Evolutionary conservation across 2,329 filamentous ascomycete species (phyloP).

Genomic region (Emergomyces pasteurianus): DNA sequence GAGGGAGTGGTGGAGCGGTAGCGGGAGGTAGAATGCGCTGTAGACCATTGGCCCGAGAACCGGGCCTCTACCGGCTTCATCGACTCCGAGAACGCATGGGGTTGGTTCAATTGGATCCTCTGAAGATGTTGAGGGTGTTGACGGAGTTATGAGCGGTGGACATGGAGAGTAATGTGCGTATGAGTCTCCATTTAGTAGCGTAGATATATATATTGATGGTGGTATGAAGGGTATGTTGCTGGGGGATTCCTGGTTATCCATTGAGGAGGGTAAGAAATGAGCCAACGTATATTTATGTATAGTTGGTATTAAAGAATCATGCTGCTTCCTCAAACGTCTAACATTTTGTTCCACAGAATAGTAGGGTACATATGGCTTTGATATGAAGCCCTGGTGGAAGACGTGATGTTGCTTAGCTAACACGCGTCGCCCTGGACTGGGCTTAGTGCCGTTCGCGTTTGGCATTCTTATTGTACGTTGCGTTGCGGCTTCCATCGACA

Average conservation of each 20-base stretch:
- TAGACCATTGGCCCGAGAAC: conserved; percentile 72
- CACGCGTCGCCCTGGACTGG: conserved; percentile 4
- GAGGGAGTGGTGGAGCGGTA: conserved; percentile 55
- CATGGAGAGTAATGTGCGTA: conserved; percentile 62
- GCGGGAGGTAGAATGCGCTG: conserved; percentile 57
- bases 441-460: conserved; percentile 6
- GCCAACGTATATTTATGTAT: neutral
- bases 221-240: conserved; percentile 44
- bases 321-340: neutral
- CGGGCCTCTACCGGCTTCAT: conserved; percentile 86
- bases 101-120: conserved; percentile 29
- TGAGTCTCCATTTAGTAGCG: conserved; percentile 52
- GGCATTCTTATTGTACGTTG: neutral
- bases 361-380: neutral
- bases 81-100: conserved; percentile 72
- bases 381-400: neutral
- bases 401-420: conserved; percentile 4
- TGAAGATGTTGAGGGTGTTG: conserved; percentile 19
- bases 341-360: neutral
- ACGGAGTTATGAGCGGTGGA: conserved; percentile 47
- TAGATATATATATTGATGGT: conserved; percentile 50
- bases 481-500: too few species aligned
- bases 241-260: conserved; percentile 21
- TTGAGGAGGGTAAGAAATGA: neutral
- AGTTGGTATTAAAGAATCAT: too few species aligned